Evolutionary conservation across 177 flowering plant species (phyloP).

Genomic region (Vitis hybrid): DNA sequence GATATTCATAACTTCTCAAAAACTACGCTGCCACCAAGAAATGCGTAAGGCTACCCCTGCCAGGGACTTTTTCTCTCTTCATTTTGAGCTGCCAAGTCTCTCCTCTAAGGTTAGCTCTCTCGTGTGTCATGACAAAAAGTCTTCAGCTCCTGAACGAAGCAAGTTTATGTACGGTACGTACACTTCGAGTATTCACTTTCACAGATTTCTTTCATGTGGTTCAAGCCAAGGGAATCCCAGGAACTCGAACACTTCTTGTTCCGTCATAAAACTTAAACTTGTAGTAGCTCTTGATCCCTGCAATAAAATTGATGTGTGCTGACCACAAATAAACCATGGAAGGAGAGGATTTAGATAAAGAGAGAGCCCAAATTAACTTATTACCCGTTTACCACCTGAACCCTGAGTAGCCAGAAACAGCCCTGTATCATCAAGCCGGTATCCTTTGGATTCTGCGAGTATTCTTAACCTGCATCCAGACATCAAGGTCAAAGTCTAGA

Average conservation of each 20-base stretch:
- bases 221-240: constrained; percentile 95
- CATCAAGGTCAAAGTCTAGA: background rate
- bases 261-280: constrained; percentile 67
- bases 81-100: too few relatives aligned
- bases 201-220: constrained; percentile 90
- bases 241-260: constrained; percentile 89
- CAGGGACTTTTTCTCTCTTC: too few relatives aligned
- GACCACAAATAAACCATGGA: background rate
- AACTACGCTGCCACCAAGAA: too few relatives aligned
- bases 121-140: too few relatives aligned
- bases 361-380: background rate
- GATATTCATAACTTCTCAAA: too few relatives aligned
- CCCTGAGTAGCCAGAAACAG: constrained; percentile 74
- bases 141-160: too few relatives aligned
- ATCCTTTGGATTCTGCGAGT: constrained; percentile 93
- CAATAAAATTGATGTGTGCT: constrained; percentile 2
- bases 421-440: constrained; percentile 92
- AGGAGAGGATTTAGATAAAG: background rate
- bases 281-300: constrained; percentile 62
- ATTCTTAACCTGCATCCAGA: constrained; percentile 71
- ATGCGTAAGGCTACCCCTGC: too few relatives aligned
- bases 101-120: too few relatives aligned
- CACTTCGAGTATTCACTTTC: constrained; percentile 19
- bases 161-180: too few relatives aligned
- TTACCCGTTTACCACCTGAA: constrained; percentile 79